Evolutionary conservation across 2,329 filamentous ascomycete genomes (phyloP), one percentile per base, ranked within the genome.

Genomic region (Botrytis tulipae): DNA sequence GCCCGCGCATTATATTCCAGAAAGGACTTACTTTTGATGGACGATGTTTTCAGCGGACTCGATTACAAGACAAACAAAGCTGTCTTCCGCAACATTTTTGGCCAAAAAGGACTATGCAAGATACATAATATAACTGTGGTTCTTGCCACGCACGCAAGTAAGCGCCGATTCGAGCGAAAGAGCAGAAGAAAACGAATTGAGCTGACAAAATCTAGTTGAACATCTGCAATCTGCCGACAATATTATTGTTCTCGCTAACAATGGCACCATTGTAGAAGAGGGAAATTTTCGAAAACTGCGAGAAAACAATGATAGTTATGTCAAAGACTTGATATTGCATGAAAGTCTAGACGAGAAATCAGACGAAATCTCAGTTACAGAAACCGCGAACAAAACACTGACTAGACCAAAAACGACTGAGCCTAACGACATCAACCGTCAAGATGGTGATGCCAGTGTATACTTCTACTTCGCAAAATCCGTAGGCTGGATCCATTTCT

Each of bases 181-280:
- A 1, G 10, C 29, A 32, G n/a, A n/a, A 44, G 1, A 59, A n/a
- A 18, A 54, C 4, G 4, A 40, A 18, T 0, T 22, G 22, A 40
- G 29, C 61, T 72, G 40, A 72, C 37, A 2, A 59, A 5, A 37
- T 20, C 74, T 84, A 67, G 73, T 67, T 32, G 57, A 67, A 35
- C 73, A 63, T 48, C 66, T 73, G 22, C 51, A 57, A 37, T 73
- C 40, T 51, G 80, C 83, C 18, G 84, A 88, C 59, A 78, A 82
- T 25, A 81, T 84, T 54, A 76, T 84, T 20, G 79, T 79, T 14
- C 74, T 84, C 18, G 75, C 60, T 7, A 44, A 77, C 2, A 73
- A 79, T 29, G 82, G 81, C 2, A 73, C 62, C 4, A 75, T 82
- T 42, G 67, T 74, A 1, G 80, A 82, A n/a, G 80, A 83, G 72